phyloP scores from a whole-genome alignment of 2,329 filamentous ascomycete species.

The Chaetothyriales sp. region DNA sequence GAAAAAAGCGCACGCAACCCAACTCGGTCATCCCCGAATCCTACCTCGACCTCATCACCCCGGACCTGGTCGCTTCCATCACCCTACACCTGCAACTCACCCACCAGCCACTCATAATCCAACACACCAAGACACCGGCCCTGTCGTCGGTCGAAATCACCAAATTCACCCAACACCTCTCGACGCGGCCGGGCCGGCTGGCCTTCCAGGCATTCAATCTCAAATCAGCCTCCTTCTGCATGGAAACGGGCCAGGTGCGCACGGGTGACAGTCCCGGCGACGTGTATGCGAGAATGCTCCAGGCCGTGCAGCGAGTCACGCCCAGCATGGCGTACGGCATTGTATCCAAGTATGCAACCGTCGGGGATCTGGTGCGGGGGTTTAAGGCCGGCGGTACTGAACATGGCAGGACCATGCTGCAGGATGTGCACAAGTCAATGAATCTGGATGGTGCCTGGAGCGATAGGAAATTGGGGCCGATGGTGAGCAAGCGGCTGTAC shows the following conservation, averaged over 20 bases:
- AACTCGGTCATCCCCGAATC: slow-evolving; percentile 21
- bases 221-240: slow-evolving; percentile 50
- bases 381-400: slow-evolving; percentile 39
- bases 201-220: slow-evolving; percentile 35
- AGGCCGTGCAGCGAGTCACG: slow-evolving; percentile 58
- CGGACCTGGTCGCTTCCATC: slow-evolving; percentile 55
- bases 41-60: slow-evolving; percentile 39
- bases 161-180: slow-evolving; percentile 63
- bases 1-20: slow-evolving; percentile 29
- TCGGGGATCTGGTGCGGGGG: slow-evolving; percentile 42
- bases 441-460: slow-evolving; percentile 33
- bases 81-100: slow-evolving; percentile 54
- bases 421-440: slow-evolving; percentile 41
- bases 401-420: slow-evolving; percentile 38
- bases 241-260: slow-evolving; percentile 62
- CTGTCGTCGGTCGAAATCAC: slow-evolving; percentile 61
- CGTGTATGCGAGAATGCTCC: slow-evolving; percentile 59
- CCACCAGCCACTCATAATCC: slow-evolving; percentile 47
- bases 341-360: slow-evolving; percentile 42
- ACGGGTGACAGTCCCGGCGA: slow-evolving; percentile 47
- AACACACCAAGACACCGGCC: slow-evolving; percentile 46
- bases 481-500: slow-evolving; percentile 32
- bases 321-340: slow-evolving; percentile 58
- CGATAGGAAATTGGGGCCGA: slow-evolving; percentile 32
- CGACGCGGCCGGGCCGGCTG: slow-evolving; percentile 54